Base-by-base conservation (phyloP, 2,329 filamentous ascomycete genomes). In the Hysterium pulicare region DNA sequence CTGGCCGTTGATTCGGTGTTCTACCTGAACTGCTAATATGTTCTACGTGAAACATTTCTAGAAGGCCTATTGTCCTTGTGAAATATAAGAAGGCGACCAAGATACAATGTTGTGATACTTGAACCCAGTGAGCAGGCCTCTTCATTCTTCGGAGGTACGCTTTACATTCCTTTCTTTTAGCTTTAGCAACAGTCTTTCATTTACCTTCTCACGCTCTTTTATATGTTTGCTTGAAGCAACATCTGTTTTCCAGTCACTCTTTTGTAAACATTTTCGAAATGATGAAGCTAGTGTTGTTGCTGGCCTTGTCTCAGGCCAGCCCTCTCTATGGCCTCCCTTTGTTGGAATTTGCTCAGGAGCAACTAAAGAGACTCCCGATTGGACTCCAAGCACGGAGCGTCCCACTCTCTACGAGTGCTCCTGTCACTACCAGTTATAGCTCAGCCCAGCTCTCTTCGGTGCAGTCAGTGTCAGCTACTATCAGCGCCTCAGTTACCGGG, bases 381-480 rank as follows among this genome's bases (percentile, higher is more conserved):
- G 31, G 19, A 7, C 15, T 59, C 10, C 47, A 50, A 9, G 48
- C 54, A n/a, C 58, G 59, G 23, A 53, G 44, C 1, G 52, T 64
- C 17, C 53, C 54, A 0, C 23, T 60, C 4, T 54, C 57, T 1
- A 47, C 53, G 7, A 42, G 47, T 13, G 19, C 59, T 6, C 43
- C 48, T 2, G 51, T 56, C 7, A 65, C 61, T 1, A 66, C 58
- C 15, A 64, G 56, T 40, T 66, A 63, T 38, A 61, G 49, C 19
- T 58, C 50, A 26, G 41, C 33, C 40, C 49, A 38, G 3, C 47
- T 61, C n/a, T 44, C 53, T 17, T 50, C 58, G 3, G 34, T 66
- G 15, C 62, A 66, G 39, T 56, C 56, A 9, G 54, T 48, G 20
- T 53, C 51, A 16, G 31, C 45, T n/a, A 61, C 61, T 5, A 42